Percentiles rank a stretch among this genome's conserved stretches.
Evolutionary conservation across 495 filamentous ascomycete species (phyloP).

Genomic region (Xylaria curta): DNA sequence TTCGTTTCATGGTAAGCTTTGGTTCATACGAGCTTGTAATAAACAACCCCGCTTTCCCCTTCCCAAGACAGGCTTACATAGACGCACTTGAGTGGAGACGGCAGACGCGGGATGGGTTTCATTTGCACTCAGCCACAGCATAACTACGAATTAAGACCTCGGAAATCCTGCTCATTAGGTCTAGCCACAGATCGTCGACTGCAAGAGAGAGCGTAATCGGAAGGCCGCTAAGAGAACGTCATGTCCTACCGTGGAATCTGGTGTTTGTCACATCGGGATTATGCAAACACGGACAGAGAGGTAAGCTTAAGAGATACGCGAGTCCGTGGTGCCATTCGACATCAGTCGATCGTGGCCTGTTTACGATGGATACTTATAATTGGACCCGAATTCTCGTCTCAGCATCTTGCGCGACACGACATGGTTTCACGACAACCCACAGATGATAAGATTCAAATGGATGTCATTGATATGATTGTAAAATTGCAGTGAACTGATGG

Average conservation of each 20-base stretch:
- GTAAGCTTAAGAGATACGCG: slow-evolving; percentile 20
- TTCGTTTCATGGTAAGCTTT: not conserved
- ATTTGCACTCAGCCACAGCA: slow-evolving; percentile 1
- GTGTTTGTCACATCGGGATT: not conserved
- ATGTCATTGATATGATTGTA: not conserved
- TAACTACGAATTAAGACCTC: not conserved
- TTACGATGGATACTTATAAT: slow-evolving; percentile 2
- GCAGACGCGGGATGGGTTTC: not conserved
- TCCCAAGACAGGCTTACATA: not conserved
- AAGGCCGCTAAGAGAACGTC: not conserved
- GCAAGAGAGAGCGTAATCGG: slow-evolving; percentile 1
- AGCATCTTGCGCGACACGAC: not conserved
- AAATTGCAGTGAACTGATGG: not conserved
- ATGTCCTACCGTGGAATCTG: not conserved
- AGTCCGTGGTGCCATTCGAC: slow-evolving; percentile 11
- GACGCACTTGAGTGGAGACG: not conserved
- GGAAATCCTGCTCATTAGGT: not conserved
- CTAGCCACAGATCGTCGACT: not conserved
- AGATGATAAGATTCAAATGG: not conserved
- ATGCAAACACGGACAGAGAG: not conserved
- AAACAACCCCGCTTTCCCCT: slow-evolving; percentile 11
- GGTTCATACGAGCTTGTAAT: not conserved
- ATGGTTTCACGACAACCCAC: not conserved
- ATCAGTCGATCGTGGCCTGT: slow-evolving; percentile 15
- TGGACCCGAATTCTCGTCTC: not conserved